These are phyloP conservation scores for Hexamita inflata DNA, from an alignment of 208 protist species.

Conservation along the genomic window DNA sequence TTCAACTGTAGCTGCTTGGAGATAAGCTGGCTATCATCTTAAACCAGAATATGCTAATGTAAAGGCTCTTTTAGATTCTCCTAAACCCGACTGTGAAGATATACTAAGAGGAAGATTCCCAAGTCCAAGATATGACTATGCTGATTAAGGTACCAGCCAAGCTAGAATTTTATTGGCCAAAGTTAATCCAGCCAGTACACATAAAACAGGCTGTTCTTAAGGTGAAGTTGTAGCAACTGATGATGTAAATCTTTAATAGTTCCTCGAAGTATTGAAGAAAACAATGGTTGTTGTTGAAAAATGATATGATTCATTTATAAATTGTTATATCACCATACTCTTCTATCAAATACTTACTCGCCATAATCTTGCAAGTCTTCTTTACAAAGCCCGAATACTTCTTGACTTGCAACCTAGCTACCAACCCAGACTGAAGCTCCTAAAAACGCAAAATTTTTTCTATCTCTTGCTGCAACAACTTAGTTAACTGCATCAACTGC, in stretches of 20 bases:
- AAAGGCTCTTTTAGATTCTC: neutral
- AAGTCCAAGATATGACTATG: neutral
- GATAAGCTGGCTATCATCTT: constrained; percentile 18
- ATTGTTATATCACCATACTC: too few relatives aligned
- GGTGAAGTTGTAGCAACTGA: constrained; percentile 22
- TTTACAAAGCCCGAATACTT: too few relatives aligned
- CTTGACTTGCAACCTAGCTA: too few relatives aligned
- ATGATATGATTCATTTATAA: too few relatives aligned
- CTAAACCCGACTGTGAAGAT: neutral
- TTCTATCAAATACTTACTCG: too few relatives aligned
- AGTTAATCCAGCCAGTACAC: constrained; percentile 9
- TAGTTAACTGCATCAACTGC: too few relatives aligned
- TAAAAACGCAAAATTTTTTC: too few relatives aligned
- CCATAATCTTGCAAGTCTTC: too few relatives aligned
- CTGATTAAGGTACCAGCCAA: constrained; percentile 6
- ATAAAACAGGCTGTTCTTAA: neutral
- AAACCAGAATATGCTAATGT: constrained; percentile 29
- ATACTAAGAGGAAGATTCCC: constrained; percentile 6
- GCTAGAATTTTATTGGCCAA: constrained; percentile 9
- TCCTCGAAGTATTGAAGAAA: constrained; percentile 18
- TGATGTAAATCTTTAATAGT: constrained; percentile 17
- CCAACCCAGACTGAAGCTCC: too few relatives aligned
- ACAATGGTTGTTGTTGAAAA: too few relatives aligned
- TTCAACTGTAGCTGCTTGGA: constrained; percentile 17
- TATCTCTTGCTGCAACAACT: too few relatives aligned